Evolutionary conservation across 768 basidiomycete species (phyloP).

Genomic region (Multifurca ochricompacta): DNA sequence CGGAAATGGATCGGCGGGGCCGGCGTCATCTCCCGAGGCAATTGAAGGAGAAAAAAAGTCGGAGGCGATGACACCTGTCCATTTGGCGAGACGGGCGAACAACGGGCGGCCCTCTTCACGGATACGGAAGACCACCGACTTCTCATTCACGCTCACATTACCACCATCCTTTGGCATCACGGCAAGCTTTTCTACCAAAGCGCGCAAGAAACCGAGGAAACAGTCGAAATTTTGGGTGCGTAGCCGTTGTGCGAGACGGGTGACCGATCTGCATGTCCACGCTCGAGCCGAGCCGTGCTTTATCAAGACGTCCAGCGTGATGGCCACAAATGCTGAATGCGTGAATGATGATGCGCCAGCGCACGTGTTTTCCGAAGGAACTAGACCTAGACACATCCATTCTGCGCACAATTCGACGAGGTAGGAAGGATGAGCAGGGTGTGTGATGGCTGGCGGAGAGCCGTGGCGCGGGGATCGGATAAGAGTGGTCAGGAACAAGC

Average conservation of each 20-base stretch:
- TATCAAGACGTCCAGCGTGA: constrained; percentile 29
- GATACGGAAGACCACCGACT: too few species aligned
- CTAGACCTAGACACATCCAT: constrained; percentile 11
- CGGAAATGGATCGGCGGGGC: neutral
- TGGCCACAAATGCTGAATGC: constrained; percentile 28
- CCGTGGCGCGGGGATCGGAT: constrained; percentile 25
- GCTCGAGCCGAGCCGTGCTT: constrained; percentile 20
- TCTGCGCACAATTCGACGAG: constrained; percentile 9
- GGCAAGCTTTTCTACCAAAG: constrained; percentile 23
- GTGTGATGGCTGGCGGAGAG: constrained; percentile 6
- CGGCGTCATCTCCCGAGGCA: neutral
- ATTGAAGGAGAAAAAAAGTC: constrained; percentile 6
- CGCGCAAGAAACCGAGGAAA: constrained; percentile 28
- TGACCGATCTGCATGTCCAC: constrained; percentile 39
- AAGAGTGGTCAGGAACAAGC: constrained; percentile 34
- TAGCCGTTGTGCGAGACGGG: constrained; percentile 30
- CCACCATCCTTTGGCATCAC: neutral
- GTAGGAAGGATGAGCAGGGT: constrained; percentile 15
- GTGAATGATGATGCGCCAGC: constrained; percentile 3
- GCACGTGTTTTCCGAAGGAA: neutral
- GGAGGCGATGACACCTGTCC: constrained; percentile 24
- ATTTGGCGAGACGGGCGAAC: constrained; percentile 22
- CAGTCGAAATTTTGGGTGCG: constrained; percentile 28
- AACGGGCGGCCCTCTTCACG: constrained; percentile 3
- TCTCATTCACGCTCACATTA: too few species aligned